Base-by-base conservation (phyloP, 2,329 filamentous ascomycete species). In the Colletotrichum tofieldiae region DNA sequence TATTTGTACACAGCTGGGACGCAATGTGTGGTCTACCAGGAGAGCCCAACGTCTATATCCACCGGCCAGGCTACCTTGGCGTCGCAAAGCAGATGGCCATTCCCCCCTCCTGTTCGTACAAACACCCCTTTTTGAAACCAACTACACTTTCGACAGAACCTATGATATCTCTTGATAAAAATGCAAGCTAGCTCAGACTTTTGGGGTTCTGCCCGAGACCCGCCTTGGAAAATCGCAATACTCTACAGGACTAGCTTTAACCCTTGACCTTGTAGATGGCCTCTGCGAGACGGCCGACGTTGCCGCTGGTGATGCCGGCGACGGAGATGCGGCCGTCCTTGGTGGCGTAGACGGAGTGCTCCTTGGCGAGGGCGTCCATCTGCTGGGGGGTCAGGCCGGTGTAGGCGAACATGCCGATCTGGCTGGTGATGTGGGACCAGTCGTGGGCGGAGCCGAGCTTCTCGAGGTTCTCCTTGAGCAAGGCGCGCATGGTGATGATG, bases 381-480 rank as follows among this genome's bases (percentile, higher is more conserved):
- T 98, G 93, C 85, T 96, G 92, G 67, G 95, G 87, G 78, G 89
- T 96, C 79, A 99, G 87, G 74, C 96, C 96, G 64, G 96, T 99
- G 90, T 97, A 99, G 78, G 96, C 96, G 81, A 99, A 99, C 96
- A 99, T 99, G 86, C 96, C 96, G 80, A 99, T 99, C 90, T 97
- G 94, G 85, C 89, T 95, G 77, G 96, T 98, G 86, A 99, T 99
- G 89, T 99, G 96, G 83, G 93, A 94, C 96, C 96, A 99, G 88
- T 98, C 94, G 85, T 97, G 94, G 90, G 95, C 95, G 88, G 93
- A 96, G 82, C 96, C 96, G 74, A 98, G 91, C 85, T 93, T 92
- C 90, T 98, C 94, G 67, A 99, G 92, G 87, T 98, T 97, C 79
- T 94, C 90, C 90, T 96, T 97, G 81, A 99, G 92, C 67, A 98